Evolutionary conservation across 1,284 basidiomycete species (phyloP).

Genomic region (Fistulinella cinereoalba): DNA sequence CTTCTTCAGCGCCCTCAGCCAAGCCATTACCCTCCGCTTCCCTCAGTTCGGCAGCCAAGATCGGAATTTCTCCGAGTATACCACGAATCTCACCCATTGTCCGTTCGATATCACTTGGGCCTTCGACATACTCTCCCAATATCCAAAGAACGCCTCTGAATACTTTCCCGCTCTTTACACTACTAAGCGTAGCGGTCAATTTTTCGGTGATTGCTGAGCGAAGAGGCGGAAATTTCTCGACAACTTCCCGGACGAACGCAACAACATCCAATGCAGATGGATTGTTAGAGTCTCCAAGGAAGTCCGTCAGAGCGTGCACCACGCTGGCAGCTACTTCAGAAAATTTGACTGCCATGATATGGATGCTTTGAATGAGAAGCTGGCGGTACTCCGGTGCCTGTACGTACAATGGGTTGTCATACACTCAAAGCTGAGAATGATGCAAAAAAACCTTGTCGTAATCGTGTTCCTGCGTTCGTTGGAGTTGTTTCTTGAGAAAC

Average conservation of each 20-base stretch:
- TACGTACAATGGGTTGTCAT: neutral
- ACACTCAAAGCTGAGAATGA: neutral
- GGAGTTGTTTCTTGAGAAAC: conserved; percentile 98
- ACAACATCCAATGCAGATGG: conserved; percentile 95
- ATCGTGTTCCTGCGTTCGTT: conserved; percentile 83
- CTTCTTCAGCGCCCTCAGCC: conserved; percentile 40
- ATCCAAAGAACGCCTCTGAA: conserved; percentile 98
- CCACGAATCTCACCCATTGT: conserved; percentile 83
- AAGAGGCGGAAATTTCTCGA: conserved; percentile 94
- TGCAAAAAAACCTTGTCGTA: conserved; percentile 71
- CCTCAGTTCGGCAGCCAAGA: conserved; percentile 86
- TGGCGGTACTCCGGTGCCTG: conserved; percentile 94
- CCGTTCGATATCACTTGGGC: conserved; percentile 61
- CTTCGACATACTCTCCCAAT: conserved; percentile 90
- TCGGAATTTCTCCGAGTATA: conserved; percentile 94
- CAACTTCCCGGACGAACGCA: conserved; percentile 94
- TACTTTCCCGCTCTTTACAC: conserved; percentile 97
- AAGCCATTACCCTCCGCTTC: conserved; percentile 58
- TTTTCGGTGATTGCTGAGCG: conserved; percentile 85
- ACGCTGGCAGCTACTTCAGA: conserved; percentile 98
- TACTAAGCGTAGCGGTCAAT: conserved; percentile 78
- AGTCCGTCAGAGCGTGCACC: conserved; percentile 97
- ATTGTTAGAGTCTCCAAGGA: conserved; percentile 95
- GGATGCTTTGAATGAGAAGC: conserved; percentile 95
- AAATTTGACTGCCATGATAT: conserved; percentile 95